Base-by-base conservation (phyloP, 2,329 filamentous ascomycete species). In the Albifimbria verrucaria region DNA sequence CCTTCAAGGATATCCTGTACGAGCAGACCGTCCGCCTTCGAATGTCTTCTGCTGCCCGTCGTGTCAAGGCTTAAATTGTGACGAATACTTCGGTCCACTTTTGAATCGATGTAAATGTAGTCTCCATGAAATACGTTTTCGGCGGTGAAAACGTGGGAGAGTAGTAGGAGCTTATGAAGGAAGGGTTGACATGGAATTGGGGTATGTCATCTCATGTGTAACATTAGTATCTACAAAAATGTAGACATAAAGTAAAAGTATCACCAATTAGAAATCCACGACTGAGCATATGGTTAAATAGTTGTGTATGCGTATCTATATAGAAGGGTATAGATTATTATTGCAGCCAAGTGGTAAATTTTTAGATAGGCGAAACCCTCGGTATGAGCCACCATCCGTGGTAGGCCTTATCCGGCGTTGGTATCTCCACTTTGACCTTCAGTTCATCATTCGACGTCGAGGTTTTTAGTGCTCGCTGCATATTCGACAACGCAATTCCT, bases 1-100 rank as follows among this genome's bases (percentile, higher is more conserved):
- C 92, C 2, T 97, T 99, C 78, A 99, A 99, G 79, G 94, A 99
- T 68, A 90, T 91, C 7, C 81, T 99, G 6, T 99, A 97, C 69
- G 89, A 91, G 64, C 85, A 88, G 72, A 92, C 86, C 0, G 75
- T 93, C 49, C 82, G 78, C 63, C 81, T 91, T 26, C 80, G 90
- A 50, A 69, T 72, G 52, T 62, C 66, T 21, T 66, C 73, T 43
- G 67, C 69, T 24, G 67, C 71, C 50, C 74, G 71, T 66, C 63
- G 66, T 22, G 45, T 72, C 43, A 59, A 61, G 52, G 65, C 68
- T 49, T 74, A 68, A 57, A 42, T 20, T 49, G 44, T 39, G 32
- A 51, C 50, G 28, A 32, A 49, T 9, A 23, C 12, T n/a, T n/a
- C n/a, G n/a, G n/a, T n/a, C n/a, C n/a, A n/a, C n/a, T n/a, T n/a